Conservation (phyloP, 140 eudicot species). For the Cichorium intybus region DNA sequence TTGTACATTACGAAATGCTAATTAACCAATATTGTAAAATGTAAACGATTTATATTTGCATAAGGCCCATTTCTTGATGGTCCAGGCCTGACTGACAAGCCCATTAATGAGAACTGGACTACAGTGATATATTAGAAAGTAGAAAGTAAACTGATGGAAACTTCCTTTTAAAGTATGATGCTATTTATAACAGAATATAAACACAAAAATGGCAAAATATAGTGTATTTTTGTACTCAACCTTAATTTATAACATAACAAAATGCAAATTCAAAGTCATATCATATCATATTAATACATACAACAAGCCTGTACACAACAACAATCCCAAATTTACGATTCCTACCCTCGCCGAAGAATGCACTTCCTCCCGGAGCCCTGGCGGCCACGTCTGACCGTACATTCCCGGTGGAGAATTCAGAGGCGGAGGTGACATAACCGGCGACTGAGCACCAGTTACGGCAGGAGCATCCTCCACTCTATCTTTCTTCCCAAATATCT, state of each 20-base stretch:
- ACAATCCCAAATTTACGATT: constrained; percentile 20
- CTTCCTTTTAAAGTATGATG: too few relatives aligned
- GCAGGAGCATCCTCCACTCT: constrained; percentile 21
- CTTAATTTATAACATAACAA: constrained; percentile 14
- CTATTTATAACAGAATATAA: too few relatives aligned
- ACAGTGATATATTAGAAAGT: too few relatives aligned
- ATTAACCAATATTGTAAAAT: too few relatives aligned
- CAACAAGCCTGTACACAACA: constrained; percentile 47
- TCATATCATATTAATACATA: constrained; percentile 37
- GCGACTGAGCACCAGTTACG: constrained; percentile 42
- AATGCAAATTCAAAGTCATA: background rate
- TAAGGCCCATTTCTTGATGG: too few relatives aligned
- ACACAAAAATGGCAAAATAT: too few relatives aligned
- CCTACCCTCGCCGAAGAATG: constrained; percentile 32
- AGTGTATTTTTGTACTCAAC: too few relatives aligned
- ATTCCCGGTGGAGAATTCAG: constrained; percentile 22
- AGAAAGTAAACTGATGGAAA: too few relatives aligned
- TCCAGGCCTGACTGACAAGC: too few relatives aligned
- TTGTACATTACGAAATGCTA: too few relatives aligned
- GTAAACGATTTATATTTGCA: too few relatives aligned
- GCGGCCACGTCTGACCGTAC: constrained; percentile 47
- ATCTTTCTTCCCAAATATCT: constrained; percentile 61
- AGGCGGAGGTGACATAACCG: constrained; percentile 21
- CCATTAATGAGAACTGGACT: too few relatives aligned
- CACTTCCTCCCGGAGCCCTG: constrained; percentile 30